A percentile compares a stretch with the other conserved stretches of the same genome.
Evolutionary conservation across 495 filamentous ascomycete species (phyloP).

Genomic region (Penicillium salamii): DNA sequence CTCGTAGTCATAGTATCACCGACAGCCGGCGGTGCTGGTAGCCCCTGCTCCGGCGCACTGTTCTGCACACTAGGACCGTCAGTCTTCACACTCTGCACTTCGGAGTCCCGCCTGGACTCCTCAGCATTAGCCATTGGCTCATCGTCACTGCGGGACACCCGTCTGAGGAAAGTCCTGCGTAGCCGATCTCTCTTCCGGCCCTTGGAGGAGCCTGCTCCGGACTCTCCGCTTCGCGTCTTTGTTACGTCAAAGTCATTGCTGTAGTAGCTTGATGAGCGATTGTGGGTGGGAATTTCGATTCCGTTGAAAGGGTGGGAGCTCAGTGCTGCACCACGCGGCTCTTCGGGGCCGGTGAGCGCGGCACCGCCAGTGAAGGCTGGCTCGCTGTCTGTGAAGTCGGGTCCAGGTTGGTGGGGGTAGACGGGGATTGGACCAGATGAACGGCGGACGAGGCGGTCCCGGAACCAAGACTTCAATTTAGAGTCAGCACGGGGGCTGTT

Average conservation of each 20-base stretch:
- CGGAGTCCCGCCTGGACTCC: conserved; percentile 39
- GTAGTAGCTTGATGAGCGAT: conserved; percentile 10
- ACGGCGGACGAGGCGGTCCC: conserved; percentile 22
- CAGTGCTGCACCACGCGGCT: conserved; percentile 25
- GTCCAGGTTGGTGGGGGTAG: conserved; percentile 25
- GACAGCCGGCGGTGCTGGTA: conserved; percentile 37
- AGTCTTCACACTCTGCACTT: conserved; percentile 31
- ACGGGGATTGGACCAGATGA: conserved; percentile 18
- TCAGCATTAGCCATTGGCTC: conserved; percentile 24
- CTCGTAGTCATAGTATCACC: conserved; percentile 35
- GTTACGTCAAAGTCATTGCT: conserved; percentile 11
- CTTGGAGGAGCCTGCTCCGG: neutral
- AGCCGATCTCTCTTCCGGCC: conserved; percentile 19
- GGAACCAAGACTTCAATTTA: conserved; percentile 31
- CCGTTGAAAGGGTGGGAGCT: conserved; percentile 33
- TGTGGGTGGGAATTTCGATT: conserved; percentile 20
- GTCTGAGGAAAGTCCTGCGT: conserved; percentile 26
- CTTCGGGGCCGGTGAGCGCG: conserved; percentile 13
- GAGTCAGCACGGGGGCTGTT: conserved; percentile 25
- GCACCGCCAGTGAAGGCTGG: conserved; percentile 22
- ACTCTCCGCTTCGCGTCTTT: conserved; percentile 15
- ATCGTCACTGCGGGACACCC: conserved; percentile 15
- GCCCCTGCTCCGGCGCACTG: conserved; percentile 46
- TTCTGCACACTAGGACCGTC: conserved; percentile 45
- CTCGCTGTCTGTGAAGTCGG: conserved; percentile 17